Base-by-base conservation (phyloP, 345 rosid genomes). In the Nephelium lappaceum region DNA sequence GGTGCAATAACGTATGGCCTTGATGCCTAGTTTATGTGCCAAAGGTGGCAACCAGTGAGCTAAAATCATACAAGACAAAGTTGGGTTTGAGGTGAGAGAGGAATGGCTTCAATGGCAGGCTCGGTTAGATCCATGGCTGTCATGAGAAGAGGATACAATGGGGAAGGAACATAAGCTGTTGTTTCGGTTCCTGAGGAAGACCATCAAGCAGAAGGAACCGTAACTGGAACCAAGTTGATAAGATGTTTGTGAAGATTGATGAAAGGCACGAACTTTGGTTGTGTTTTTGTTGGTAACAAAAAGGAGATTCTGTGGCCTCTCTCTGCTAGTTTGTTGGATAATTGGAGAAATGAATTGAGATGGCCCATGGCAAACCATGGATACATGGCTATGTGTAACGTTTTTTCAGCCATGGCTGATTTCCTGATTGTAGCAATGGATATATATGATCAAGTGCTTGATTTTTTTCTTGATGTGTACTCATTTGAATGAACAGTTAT, bases 341-440 rank as follows among this genome's bases (percentile, higher is more conserved):
- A 41, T 47, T 77, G 73, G 27, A 79, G 81, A 71, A 62, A 82
- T 6, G 81, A 24, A 11, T 53, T 82, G 0, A 77, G 45, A 51
- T 85, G 84, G 38, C 82, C 80, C 7, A 79, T 47, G 18, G 84
- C 84, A 80, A 79, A 79, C 83, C 82, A 81, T 16, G 86, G 86
- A 62, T 70, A 84, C 86, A 81, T 78, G 18, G 55, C 82, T 23
- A 84, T 71, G 47, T 84, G 31, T 27, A 27, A 27, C 1, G 31
- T 27, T 27, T 27, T 27, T 0, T 27, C 31, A 27, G 31, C 31
- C 31, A 27, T 27, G 31, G 31, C 31, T 27, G 31, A 2, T 27
- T 27, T 27, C 31, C 31, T 27, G 31, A 27, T 27, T 27, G 31
- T 27, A 1, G 31, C 1, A 2, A 27, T 27, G 31, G 31, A 27